Base-by-base conservation (phyloP, 176 grass and related monocot genomes). In the Oryza brachyantha region DNA sequence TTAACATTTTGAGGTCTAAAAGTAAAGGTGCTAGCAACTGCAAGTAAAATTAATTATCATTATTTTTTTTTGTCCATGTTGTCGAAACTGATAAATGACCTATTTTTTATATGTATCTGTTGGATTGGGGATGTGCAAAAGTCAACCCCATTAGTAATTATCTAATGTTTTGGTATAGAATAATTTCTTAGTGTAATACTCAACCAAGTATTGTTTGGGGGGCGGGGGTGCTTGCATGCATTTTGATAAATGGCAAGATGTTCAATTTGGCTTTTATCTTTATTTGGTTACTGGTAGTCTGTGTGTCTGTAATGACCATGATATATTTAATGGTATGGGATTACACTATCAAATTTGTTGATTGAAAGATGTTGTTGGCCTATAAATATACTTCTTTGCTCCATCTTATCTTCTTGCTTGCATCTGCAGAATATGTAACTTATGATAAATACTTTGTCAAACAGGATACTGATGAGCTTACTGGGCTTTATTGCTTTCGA, bases 401-500 rank as follows among this genome's bases (percentile, higher is more conserved):
- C 40, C 19, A 54, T 5, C n/a, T 2, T 10, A 42, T 28, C 35
- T 66, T 10, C 41, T 19, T 60, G 42, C 52, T 32, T 28, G 64
- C 32, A 46, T 21, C 5, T 81, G 9, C 61, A 77, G 24, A 14
- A 31, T 21, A 64, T 84, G 63, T 42, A 45, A 71, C 76, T 40
- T 80, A 17, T 59, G 10, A 57, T 87, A 68, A 72, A 86, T 40
- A 58, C 58, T 21, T 68, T 86, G 16, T 87, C 48, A 64, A 83
- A 62, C 90, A 99, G 96, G 96, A 99, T 52, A 95, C 96, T 61
- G 92, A 99, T 64, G 96, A 93, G 67, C 92, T 99, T 78, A 75
- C 88, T 66, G 96, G 96, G 63, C 96, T 99, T 66, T 91, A 99
- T 80, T 99, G 96, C 81, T 99, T 99, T 82, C 90, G 92, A 21